These are phyloP conservation scores for Nosema muscidifuracis DNA, from an alignment of 371 early-diverging fungal species.

Conservation along the genomic window DNA sequence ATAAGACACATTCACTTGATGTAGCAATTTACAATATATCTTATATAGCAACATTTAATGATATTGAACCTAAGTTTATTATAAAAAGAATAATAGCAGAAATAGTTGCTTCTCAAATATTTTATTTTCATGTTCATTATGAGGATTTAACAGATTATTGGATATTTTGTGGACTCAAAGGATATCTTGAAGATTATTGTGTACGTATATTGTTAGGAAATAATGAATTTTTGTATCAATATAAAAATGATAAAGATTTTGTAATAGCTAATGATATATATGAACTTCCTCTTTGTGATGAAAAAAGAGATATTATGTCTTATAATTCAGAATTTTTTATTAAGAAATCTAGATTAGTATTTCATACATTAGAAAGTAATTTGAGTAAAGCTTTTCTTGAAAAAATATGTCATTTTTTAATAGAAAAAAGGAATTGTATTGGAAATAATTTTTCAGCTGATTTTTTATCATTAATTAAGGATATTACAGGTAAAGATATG, in stretches of 20 bases:
- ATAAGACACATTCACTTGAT: constrained; percentile 26
- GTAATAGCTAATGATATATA: constrained; percentile 57
- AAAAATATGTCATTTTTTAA: constrained; percentile 57
- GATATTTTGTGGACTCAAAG: constrained; percentile 57
- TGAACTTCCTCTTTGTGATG: constrained; percentile 56
- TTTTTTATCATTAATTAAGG: constrained; percentile 58
- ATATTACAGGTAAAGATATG: constrained; percentile 63
- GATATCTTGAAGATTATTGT: constrained; percentile 56
- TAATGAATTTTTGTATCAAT: constrained; percentile 58
- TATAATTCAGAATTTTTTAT: constrained; percentile 52
- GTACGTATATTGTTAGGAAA: constrained; percentile 57
- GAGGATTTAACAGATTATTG: constrained; percentile 36
- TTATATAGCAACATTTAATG: constrained; percentile 43
- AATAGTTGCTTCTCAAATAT: constrained; percentile 39
- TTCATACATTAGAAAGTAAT: constrained; percentile 61
- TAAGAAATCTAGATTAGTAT: constrained; percentile 55
- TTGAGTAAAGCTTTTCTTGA: constrained; percentile 62
- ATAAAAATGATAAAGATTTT: constrained; percentile 55
- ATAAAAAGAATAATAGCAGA: constrained; percentile 32
- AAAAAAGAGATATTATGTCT: constrained; percentile 30
- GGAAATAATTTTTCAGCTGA: constrained; percentile 41
- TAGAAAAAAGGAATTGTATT: constrained; percentile 19
- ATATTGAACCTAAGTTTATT: constrained; percentile 54
- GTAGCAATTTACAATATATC: constrained; percentile 41
- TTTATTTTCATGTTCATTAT: constrained; percentile 46